A percentile compares a stretch with the other conserved stretches of the same genome.
These are phyloP conservation scores for Dalbergia cochinchinensis DNA, from an alignment of 306 rosid genomes.

Conservation along the genomic window DNA sequence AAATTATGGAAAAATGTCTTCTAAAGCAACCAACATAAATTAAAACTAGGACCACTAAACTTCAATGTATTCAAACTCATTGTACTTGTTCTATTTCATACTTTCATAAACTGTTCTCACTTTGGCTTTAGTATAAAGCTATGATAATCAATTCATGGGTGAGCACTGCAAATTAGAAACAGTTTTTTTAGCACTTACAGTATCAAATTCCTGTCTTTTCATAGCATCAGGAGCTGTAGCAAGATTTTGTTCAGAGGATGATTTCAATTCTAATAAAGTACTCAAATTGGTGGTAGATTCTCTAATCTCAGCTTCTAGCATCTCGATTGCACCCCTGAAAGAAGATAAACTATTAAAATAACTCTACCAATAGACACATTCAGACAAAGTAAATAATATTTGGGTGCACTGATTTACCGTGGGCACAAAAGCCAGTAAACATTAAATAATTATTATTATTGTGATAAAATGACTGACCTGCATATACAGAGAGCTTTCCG, in stretches of 20 bases:
- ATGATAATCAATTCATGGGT: neutral
- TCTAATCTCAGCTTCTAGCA: slow-evolving; percentile 76
- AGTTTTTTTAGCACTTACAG: slow-evolving; percentile 54
- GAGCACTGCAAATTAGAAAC: slow-evolving; percentile 15
- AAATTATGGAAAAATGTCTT: neutral
- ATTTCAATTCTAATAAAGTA: slow-evolving; percentile 49
- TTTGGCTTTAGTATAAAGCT: neutral
- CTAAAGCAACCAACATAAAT: slow-evolving; percentile 12
- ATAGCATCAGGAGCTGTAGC: slow-evolving; percentile 46
- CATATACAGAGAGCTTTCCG: slow-evolving; percentile 87
- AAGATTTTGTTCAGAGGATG: slow-evolving; percentile 49
- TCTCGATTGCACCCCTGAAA: slow-evolving; percentile 86
- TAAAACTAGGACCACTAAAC: neutral
- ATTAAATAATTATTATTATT: neutral
- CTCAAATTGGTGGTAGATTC: slow-evolving; percentile 54
- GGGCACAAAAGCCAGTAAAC: neutral
- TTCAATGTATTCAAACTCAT: slow-evolving; percentile 3
- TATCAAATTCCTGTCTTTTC: slow-evolving; percentile 57
- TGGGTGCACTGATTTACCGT: neutral
- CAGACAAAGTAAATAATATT: neutral
- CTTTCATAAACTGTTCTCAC: slow-evolving; percentile 17
- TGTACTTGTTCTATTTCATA: neutral
- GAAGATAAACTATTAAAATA: neutral
- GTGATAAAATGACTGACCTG: slow-evolving; percentile 64
- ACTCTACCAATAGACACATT: neutral